Evolutionary conservation across 495 filamentous ascomycete species (phyloP).

Genomic region (Pyrenula massariospora): DNA sequence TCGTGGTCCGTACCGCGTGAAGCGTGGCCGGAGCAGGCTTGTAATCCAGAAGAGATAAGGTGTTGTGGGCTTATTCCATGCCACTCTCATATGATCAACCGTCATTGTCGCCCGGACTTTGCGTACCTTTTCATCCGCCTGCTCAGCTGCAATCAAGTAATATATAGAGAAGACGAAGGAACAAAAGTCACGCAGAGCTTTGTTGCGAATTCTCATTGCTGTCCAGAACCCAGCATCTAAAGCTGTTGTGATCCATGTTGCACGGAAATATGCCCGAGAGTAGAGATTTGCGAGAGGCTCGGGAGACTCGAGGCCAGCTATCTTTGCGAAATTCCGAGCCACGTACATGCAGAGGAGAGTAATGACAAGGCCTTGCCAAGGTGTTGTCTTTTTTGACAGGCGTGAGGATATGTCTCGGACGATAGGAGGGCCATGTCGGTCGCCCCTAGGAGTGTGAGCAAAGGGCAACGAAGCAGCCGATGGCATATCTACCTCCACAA

Average conservation of each 20-base stretch:
- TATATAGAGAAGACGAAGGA: slow-evolving; percentile 76
- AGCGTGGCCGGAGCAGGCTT: slow-evolving; percentile 58
- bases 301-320: slow-evolving; percentile 81
- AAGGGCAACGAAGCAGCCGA: background rate
- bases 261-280: slow-evolving; percentile 86
- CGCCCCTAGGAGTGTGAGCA: slow-evolving; percentile 40
- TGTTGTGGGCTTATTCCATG: slow-evolving; percentile 88
- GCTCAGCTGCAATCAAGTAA: slow-evolving; percentile 85
- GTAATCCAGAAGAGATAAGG: slow-evolving; percentile 67
- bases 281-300: slow-evolving; percentile 94
- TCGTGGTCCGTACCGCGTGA: slow-evolving; percentile 68
- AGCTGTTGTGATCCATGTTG: slow-evolving; percentile 93
- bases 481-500: slow-evolving; percentile 47
- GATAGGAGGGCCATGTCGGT: slow-evolving; percentile 76
- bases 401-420: slow-evolving; percentile 60
- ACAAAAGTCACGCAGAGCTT: slow-evolving; percentile 70
- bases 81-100: slow-evolving; percentile 81
- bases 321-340: slow-evolving; percentile 82
- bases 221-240: slow-evolving; percentile 97
- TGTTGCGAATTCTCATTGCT: slow-evolving; percentile 78
- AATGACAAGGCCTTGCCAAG: slow-evolving; percentile 81
- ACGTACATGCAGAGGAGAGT: slow-evolving; percentile 88
- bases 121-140: slow-evolving; percentile 94
- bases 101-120: slow-evolving; percentile 78
- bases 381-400: slow-evolving; percentile 57